phyloP scores from a whole-genome alignment of 2,329 filamentous ascomycete genomes.

The Emericellopsis atlantica region DNA sequence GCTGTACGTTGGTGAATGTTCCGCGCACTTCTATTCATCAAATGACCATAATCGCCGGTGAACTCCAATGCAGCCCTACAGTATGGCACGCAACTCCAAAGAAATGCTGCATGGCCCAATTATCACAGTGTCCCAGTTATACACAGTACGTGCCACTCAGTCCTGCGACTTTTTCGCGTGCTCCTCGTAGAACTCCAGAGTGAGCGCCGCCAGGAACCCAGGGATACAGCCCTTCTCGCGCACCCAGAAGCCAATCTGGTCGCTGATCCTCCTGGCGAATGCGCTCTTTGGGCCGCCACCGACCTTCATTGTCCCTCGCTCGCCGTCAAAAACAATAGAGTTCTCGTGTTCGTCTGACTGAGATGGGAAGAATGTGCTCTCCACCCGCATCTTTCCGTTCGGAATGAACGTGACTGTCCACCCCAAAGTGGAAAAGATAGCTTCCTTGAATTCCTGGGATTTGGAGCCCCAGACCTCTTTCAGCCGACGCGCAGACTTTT shows the following conservation, averaged over 20 bases:
- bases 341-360: slow-evolving; percentile 57
- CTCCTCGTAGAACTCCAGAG: slow-evolving; percentile 85
- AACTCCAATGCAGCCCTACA: too few relatives aligned
- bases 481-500: slow-evolving; percentile 74
- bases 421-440: slow-evolving; percentile 80
- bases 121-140: neutral
- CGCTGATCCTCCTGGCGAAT: slow-evolving; percentile 75
- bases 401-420: slow-evolving; percentile 95
- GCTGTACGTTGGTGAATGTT: too few relatives aligned
- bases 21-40: too few relatives aligned
- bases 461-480: slow-evolving; percentile 91
- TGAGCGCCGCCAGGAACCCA: slow-evolving; percentile 82
- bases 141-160: neutral
- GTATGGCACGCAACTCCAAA: too few relatives aligned
- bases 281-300: slow-evolving; percentile 75
- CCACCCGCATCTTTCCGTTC: slow-evolving; percentile 92
- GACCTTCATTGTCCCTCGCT: slow-evolving; percentile 96
- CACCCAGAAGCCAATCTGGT: slow-evolving; percentile 92
- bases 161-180: slow-evolving; percentile 11
- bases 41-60: too few relatives aligned
- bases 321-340: slow-evolving; percentile 76
- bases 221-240: slow-evolving; percentile 87
- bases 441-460: slow-evolving; percentile 87
- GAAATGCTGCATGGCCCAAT: too few relatives aligned
- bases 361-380: slow-evolving; percentile 69